Base-by-base conservation (phyloP, 2,329 filamentous ascomycete genomes). In the Nectriaceae sp. region DNA sequence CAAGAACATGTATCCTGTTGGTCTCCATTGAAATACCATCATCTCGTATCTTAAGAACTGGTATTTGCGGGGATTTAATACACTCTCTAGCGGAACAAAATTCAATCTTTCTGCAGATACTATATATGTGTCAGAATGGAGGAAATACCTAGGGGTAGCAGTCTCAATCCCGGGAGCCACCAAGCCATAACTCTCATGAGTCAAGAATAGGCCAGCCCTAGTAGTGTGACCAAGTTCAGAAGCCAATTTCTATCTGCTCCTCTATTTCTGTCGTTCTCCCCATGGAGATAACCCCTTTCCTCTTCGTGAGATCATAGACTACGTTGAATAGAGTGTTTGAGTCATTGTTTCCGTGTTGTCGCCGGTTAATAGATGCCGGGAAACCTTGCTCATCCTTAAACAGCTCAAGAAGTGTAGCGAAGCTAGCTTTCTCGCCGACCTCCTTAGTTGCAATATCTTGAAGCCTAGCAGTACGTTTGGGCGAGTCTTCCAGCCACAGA, bases 231-330 rank as follows among this genome's bases (percentile, higher is more conserved):
- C n/a, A 21, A 29, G n/a, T 15, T 42, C n/a, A 46, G 10, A 46
- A 46, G 11, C 43, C 43, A 21, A 46, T 40, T 36, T 47, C 31
- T 22, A 47, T 36, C 44, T 47, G 44, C 29, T 47, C 44, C 18
- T 47, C 44, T 20, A 42, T 37, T 21, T 47, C 44, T 20, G 39
- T 47, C 10, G 42, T 22, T 22, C 42, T 44, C 16, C 42, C 42
- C 19, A 44, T 36, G 8, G 42, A 36, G 11, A 44, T 36, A 4
- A 36, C 4, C 15, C 26, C 42, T 16, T 36, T 44, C 22, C 29
- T 44, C 42, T 35, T 18, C 11, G 42, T 44, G 16, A 44, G 6
- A 18, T 44, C 18, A 35, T 36, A 36, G 11, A 22, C 20, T 15
- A 44, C 31, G n/a, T 36, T 44, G 42, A 44, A 44, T 21, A 44